Evolutionary conservation across 768 basidiomycete genomes (phyloP), one percentile per base, ranked within the genome.

Genomic region (Panellus pusillus): DNA sequence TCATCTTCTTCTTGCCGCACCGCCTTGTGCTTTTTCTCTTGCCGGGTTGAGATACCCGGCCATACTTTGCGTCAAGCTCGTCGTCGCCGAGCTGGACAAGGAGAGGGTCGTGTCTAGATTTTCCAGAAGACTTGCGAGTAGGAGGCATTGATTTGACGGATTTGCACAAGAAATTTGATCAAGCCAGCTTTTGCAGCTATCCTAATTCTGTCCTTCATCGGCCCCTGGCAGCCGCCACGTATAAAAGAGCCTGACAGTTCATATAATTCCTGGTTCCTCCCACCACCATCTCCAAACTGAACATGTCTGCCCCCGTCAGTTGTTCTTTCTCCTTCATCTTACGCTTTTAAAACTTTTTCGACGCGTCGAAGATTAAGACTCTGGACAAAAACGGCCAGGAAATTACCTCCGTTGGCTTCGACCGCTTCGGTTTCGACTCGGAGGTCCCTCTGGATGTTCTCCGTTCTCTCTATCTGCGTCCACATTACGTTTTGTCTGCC

Each of bases 351-450:
- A 35, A 50, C 53, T 55, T 64, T 53, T 64, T 59, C 32, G 47
- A 39, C 50, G 31, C 53, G 54, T 15, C 20, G 63, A 35, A 90
- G 86, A 81, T 81, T 50, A 78, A 70, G 50, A 82, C 82, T 31
- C 69, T 89, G 55, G 91, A 90, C 69, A 89, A 88, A 73, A 78
- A 82, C 54, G 91, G 90, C 44, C 58, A 79, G 9, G 86, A 86
- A 65, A 92, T 94, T 63, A 81, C 75, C 50, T 75, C 83, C 18
- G 94, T 98, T 40, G 95, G 95, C 42, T 84, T 87, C 66, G 71
- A 87, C 58, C 82, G 87, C 51, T 97, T 97, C 62, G 93, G 92
- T 8, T 95, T 98, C 70, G 88, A 97, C 72, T 87, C 87, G 63
- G 83, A 87, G 63, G 90, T 94, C 57, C 68, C 87, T 54, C 71